Evolutionary conservation across 805 yeast species (phyloP), one percentile per base, ranked within the genome.

Genomic region (Suhomyces sp.): DNA sequence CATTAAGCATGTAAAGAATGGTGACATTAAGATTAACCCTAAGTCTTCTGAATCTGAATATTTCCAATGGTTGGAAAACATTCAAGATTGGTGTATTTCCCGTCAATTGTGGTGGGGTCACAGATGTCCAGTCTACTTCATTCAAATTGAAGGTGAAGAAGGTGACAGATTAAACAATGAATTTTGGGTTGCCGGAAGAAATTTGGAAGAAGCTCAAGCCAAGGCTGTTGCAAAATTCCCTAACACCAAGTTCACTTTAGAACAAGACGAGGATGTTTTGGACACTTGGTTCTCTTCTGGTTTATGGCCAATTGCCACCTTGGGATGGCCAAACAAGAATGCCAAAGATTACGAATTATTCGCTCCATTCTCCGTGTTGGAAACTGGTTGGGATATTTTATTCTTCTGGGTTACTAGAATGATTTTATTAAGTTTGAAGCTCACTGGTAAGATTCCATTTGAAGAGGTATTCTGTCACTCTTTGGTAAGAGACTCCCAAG

Each of bases 271-370:
- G 64, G 98, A 93, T 64, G 98, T 93, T 32, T 77, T 93, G 53
- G 98, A 93, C 66, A 93, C 98, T 12, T 93, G 98, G 98, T 93
- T 93, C 68, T 88, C 97, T 7, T 84, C 97, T 27, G 98, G 97
- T 42, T 70, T 93, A 63, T 93, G 98, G 98, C 97, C 98, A 40
- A 82, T 93, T 59, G 83, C 96, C 34, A 93, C 96, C 39, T 69
- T 93, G 47, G 97, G 97, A 31, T 93, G 98, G 98, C 98, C 98
- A 56, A 67, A 80, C 40, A 14, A 25, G 24, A 68, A 77, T 57
- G 75, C 90, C 36, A 53, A 62, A 34, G 98, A 93, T 59, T 64
- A 88, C 75, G 73, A 77, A 51, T 65, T 66, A 34, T 93, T 87
- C 68, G 83, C 79, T 56, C 98, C 98, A 49, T 83, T 88, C 81